Percentiles rank a stretch among this genome's conserved stretches.
Conservation (phyloP, 2,329 filamentous ascomycete species). For the Aspergillus chevalieri region DNA sequence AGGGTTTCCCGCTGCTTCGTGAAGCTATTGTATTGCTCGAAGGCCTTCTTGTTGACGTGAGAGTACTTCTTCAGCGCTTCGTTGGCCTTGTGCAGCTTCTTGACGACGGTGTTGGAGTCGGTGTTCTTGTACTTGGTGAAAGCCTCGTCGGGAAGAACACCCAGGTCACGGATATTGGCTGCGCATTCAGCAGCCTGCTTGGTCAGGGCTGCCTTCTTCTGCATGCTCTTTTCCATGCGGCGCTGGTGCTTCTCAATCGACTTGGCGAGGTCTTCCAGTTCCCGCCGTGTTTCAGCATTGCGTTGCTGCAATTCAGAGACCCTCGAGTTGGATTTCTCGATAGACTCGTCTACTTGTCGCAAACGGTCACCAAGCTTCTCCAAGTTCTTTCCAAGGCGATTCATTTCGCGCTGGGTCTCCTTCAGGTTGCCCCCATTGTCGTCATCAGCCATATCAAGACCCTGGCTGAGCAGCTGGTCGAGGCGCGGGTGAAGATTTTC, state of each 20-base stretch:
- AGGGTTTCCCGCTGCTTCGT: conserved; percentile 85
- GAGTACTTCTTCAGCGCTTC: conserved; percentile 93
- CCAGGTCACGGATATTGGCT: conserved; percentile 85
- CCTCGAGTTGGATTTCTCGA: conserved; percentile 54
- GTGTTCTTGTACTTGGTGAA: conserved; percentile 85
- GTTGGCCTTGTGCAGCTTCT: conserved; percentile 81
- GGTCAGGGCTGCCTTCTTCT: conserved; percentile 74
- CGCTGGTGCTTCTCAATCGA: conserved; percentile 82
- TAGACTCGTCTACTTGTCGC: conserved; percentile 65
- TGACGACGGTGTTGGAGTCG: conserved; percentile 66
- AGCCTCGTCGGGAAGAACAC: conserved; percentile 87
- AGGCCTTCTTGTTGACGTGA: conserved; percentile 98
- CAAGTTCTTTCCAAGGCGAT: conserved; percentile 66
- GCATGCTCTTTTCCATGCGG: conserved; percentile 83
- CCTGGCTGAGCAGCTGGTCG: conserved; percentile 74
- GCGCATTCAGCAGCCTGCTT: conserved; percentile 73
- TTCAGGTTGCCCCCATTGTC: conserved; percentile 60
- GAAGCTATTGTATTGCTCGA: conserved; percentile 98
- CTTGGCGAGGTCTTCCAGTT: conserved; percentile 67
- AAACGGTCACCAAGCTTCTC: conserved; percentile 63
- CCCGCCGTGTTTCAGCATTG: conserved; percentile 59
- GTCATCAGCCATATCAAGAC: conserved; percentile 60
- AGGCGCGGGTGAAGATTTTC: conserved; percentile 82
- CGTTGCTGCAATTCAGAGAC: conserved; percentile 55
- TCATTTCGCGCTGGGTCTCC: conserved; percentile 74